Conservation (phyloP, 371 early-diverging fungal genomes). For the Actinomortierella ambigua region DNA sequence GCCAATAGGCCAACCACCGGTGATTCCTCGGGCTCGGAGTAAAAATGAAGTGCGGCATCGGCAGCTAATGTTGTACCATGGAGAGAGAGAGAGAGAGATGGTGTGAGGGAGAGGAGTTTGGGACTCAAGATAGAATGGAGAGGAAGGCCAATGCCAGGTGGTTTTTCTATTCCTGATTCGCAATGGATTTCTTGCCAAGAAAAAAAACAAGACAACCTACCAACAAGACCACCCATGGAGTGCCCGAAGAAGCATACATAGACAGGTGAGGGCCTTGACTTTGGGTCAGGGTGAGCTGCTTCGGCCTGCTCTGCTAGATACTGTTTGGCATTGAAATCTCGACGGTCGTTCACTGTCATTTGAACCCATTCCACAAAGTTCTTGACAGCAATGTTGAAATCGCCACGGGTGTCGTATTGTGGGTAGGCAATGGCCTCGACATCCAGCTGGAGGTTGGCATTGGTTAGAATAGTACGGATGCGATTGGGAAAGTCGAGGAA, state of each 20-base stretch:
- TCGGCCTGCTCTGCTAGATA: slow-evolving; percentile 17
- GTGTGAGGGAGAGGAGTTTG: too few species aligned
- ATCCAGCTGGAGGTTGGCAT: slow-evolving; percentile 48
- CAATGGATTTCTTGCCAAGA: background rate
- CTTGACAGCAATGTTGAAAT: slow-evolving; percentile 48
- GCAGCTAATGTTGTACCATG: slow-evolving; percentile 60
- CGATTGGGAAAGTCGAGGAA: slow-evolving; percentile 64
- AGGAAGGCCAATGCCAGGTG: background rate
- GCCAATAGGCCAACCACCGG: slow-evolving; percentile 62
- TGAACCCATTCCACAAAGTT: slow-evolving; percentile 55
- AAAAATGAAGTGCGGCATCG: slow-evolving; percentile 55
- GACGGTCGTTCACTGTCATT: slow-evolving; percentile 47
- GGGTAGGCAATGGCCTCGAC: slow-evolving; percentile 61
- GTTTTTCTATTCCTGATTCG: background rate
- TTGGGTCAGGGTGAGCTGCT: slow-evolving; percentile 1
- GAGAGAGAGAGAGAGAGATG: background rate
- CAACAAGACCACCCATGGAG: slow-evolving; percentile 70
- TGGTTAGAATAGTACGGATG: slow-evolving; percentile 56
- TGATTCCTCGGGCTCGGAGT: slow-evolving; percentile 17
- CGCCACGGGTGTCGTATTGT: slow-evolving; percentile 63
- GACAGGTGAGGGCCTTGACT: slow-evolving; percentile 32
- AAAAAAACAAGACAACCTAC: slow-evolving; percentile 38
- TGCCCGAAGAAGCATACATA: slow-evolving; percentile 52
- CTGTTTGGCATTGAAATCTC: slow-evolving; percentile 23
- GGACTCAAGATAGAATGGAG: background rate